Percentiles rank a stretch among this genome's conserved stretches.
phyloP scores from a whole-genome alignment of 2,329 filamentous ascomycete genomes.

The Gaeumannomyces sp. region DNA sequence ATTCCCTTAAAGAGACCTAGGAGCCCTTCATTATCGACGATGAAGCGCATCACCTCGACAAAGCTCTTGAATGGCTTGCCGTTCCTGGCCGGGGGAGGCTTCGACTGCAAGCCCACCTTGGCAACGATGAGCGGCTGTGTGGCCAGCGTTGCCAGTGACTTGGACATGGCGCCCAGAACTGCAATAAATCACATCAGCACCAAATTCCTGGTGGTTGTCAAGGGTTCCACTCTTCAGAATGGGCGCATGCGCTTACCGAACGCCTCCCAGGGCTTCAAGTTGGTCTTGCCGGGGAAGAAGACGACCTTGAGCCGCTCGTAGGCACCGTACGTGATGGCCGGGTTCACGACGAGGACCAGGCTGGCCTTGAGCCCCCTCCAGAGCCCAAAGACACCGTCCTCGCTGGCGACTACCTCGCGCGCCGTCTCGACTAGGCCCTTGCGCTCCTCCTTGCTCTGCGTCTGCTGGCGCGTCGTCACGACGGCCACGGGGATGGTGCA shows the following conservation, averaged over 20 bases:
- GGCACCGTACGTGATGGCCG: slow-evolving; percentile 93
- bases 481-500: slow-evolving; percentile 97
- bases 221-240: neutral
- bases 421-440: slow-evolving; percentile 86
- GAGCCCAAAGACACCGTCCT: slow-evolving; percentile 81
- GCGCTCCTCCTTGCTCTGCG: slow-evolving; percentile 74
- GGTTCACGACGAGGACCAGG: slow-evolving; percentile 90
- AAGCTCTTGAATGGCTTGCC: slow-evolving; percentile 94
- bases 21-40: slow-evolving; percentile 78
- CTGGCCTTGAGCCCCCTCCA: slow-evolving; percentile 97
- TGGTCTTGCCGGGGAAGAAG: slow-evolving; percentile 71
- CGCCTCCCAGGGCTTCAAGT: slow-evolving; percentile 76
- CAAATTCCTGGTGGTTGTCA: neutral
- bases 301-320: slow-evolving; percentile 81
- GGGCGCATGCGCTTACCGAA: slow-evolving; percentile 61
- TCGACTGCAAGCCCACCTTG: slow-evolving; percentile 93
- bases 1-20: slow-evolving; percentile 94
- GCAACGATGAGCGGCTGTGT: slow-evolving; percentile 97
- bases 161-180: slow-evolving; percentile 92
- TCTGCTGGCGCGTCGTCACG: slow-evolving; percentile 93
- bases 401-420: slow-evolving; percentile 79
- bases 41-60: slow-evolving; percentile 89
- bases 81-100: slow-evolving; percentile 73
- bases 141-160: slow-evolving; percentile 80
- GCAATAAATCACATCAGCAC: neutral